Conservation (phyloP, 768 basidiomycete species). For the Tylopilus subfusipes region DNA sequence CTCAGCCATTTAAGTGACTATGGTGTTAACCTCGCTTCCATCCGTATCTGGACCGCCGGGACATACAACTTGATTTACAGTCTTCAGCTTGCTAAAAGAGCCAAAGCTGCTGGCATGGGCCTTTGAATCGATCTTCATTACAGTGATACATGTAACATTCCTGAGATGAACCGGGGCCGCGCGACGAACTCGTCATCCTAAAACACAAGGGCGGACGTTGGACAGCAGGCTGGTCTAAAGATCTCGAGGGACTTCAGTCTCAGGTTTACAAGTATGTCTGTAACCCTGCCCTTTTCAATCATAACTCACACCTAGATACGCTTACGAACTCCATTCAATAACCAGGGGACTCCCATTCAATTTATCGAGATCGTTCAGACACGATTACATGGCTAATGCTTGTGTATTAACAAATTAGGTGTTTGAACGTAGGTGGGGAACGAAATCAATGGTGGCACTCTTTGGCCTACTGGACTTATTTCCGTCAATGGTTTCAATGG, state of each 20-base stretch:
- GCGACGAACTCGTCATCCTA: neutral
- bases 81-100: slow-evolving; percentile 12
- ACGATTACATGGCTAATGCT: too few relatives aligned
- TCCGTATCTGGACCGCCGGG: slow-evolving; percentile 12
- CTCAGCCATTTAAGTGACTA: slow-evolving; percentile 5
- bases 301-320: slow-evolving; percentile 2
- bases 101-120: slow-evolving; percentile 10
- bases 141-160: slow-evolving; percentile 7
- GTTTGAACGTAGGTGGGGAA: slow-evolving; percentile 9
- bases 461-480: slow-evolving; percentile 5
- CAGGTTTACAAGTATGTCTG: slow-evolving; percentile 5
- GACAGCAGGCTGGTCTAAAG: slow-evolving; percentile 11
- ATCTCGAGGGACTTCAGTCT: slow-evolving; percentile 9
- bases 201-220: slow-evolving; percentile 3
- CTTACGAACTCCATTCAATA: slow-evolving; percentile 2
- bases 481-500: slow-evolving; percentile 4
- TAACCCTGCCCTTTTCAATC: neutral
- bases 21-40: slow-evolving; percentile 14
- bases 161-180: neutral
- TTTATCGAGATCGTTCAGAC: slow-evolving; percentile 2
- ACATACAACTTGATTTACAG: slow-evolving; percentile 10
- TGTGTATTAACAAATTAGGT: neutral
- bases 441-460: slow-evolving; percentile 10
- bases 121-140: slow-evolving; percentile 13
- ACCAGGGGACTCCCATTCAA: slow-evolving; percentile 7